Evolutionary conservation across 2,329 filamentous ascomycete genomes (phyloP).

Genomic region (Stachybotrys chlorohalonatus): DNA sequence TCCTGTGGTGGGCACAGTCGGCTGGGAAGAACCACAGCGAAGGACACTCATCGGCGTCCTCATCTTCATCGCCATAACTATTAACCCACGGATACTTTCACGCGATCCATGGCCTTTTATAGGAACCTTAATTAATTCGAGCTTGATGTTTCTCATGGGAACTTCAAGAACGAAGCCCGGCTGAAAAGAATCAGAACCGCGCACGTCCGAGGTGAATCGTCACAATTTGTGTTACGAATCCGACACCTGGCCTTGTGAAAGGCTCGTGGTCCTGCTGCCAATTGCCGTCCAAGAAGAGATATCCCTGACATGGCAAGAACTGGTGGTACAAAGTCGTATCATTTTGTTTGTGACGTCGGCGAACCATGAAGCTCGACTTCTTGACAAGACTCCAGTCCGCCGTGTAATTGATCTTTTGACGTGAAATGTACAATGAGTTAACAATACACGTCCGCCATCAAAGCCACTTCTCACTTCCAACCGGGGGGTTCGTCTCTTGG

Average conservation of each 20-base stretch:
- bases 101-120: no score
- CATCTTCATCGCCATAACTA: background rate
- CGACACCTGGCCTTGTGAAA: no score
- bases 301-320: background rate
- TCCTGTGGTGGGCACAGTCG: background rate
- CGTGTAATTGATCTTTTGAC: background rate
- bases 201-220: no score
- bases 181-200: no score
- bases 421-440: background rate
- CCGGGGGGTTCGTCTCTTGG: background rate
- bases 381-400: background rate
- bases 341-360: background rate
- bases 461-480: background rate
- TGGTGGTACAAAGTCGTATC: background rate
- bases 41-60: background rate
- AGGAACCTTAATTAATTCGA: no score
- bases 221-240: no score
- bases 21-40: background rate
- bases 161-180: no score
- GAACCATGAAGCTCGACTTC: background rate
- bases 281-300: no score
- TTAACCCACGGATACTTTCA: no score
- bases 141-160: background rate
- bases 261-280: no score
- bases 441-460: background rate